Evolutionary conservation across 2,329 filamentous ascomycete genomes (phyloP).

Genomic region (Aspergillus chevalieri): DNA sequence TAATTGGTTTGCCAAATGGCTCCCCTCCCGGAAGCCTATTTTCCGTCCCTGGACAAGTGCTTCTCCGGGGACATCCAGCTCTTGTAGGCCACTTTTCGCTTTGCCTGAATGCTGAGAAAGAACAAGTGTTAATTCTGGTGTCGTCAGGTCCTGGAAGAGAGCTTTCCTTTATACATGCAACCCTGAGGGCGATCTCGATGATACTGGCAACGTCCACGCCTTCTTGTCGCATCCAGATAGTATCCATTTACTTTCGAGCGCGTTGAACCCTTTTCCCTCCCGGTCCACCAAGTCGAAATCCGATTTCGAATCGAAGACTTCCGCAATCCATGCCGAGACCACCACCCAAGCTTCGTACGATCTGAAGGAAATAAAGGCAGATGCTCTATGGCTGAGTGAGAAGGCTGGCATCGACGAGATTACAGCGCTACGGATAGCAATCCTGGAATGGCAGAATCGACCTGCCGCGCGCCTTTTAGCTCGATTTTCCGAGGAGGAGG

Average conservation of each 20-base stretch:
- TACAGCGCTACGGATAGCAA: constrained; percentile 69
- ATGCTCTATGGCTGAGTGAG: constrained; percentile 79
- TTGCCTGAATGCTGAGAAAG: not conserved
- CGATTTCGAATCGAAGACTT: constrained; percentile 75
- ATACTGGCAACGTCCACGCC: constrained; percentile 53
- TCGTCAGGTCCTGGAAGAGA: constrained; percentile 53
- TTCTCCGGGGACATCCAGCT: constrained; percentile 73
- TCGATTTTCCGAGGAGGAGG: constrained; percentile 70
- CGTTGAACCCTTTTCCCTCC: constrained; percentile 61
- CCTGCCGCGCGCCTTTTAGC: constrained; percentile 65
- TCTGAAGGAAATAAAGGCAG: constrained; percentile 72
- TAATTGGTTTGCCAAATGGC: constrained; percentile 53
- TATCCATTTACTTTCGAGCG: constrained; percentile 60
- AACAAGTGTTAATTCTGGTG: constrained; percentile 17
- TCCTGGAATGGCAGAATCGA: constrained; percentile 78
- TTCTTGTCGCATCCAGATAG: constrained; percentile 69
- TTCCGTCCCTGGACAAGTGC: constrained; percentile 79
- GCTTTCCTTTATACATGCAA: constrained; percentile 49
- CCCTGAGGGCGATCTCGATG: constrained; percentile 41
- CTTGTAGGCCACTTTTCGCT: constrained; percentile 50
- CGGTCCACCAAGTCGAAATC: constrained; percentile 59
- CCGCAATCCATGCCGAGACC: constrained; percentile 75
- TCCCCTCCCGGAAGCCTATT: constrained; percentile 66
- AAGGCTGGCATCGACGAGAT: constrained; percentile 73
- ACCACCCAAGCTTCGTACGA: constrained; percentile 62